Conservation (phyloP, 129 eudicot genomes). For the Saposhnikovia divaricata region DNA sequence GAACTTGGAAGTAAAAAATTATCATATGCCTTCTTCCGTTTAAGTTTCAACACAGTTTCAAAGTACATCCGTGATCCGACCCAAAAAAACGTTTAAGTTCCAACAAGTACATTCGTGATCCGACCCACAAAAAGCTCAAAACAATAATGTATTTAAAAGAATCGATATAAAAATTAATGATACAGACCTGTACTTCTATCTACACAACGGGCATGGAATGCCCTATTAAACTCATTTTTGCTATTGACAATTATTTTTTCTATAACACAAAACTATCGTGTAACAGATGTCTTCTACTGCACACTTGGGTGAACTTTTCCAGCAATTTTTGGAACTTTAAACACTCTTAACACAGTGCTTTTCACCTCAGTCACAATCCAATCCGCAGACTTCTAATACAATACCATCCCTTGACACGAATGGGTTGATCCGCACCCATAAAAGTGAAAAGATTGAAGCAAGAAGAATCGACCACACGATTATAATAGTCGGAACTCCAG, state of each 20-base stretch:
- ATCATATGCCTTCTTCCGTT: no score
- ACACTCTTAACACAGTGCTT: background rate
- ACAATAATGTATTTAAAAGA: slow-evolving; percentile 1
- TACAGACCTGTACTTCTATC: slow-evolving; percentile 2
- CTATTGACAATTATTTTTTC: slow-evolving; percentile 2
- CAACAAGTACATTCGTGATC: background rate
- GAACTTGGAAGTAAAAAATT: no score
- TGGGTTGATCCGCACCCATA: slow-evolving; percentile 26
- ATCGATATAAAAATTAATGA: slow-evolving; percentile 4
- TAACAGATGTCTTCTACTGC: background rate
- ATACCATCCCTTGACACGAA: slow-evolving; percentile 22
- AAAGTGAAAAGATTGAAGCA: slow-evolving; percentile 24
- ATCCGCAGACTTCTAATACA: slow-evolving; percentile 26
- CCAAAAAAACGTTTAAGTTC: no score
- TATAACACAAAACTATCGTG: slow-evolving; percentile 3
- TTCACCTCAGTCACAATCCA: slow-evolving; percentile 16
- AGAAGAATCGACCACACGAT: slow-evolving; percentile 25
- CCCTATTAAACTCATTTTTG: background rate
- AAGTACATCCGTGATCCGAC: no score
- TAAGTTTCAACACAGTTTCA: no score
- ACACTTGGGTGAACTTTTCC: background rate
- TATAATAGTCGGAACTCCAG: slow-evolving; percentile 21
- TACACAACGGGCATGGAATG: slow-evolving; percentile 7
- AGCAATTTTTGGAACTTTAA: background rate
- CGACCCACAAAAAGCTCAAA: background rate